Evolutionary conservation across 2,329 filamentous ascomycete genomes (phyloP), one percentile per base, ranked within the genome.

Genomic region (Monosporascus sp.): DNA sequence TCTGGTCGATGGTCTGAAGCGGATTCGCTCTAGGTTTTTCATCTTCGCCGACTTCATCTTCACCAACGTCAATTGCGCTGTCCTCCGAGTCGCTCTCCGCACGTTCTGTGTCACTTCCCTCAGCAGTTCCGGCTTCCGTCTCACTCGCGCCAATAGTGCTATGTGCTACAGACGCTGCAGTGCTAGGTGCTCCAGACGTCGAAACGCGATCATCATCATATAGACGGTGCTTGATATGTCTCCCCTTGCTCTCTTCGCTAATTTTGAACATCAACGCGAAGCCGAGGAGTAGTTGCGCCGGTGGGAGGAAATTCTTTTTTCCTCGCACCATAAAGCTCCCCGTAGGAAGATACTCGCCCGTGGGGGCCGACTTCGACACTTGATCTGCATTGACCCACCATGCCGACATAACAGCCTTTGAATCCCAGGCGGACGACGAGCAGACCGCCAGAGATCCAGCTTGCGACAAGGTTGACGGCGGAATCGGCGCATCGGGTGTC

Each of bases 351-450:
- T 90, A 93, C 60, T 95, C 92, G 24, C 93, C 93, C 0, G 82
- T 84, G 1, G 85, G 79, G 0, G 88, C 86, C 36, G 85, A 90
- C 72, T 97, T 97, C 9, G 89, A 91, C 0, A 99, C 90, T 69
- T 97, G 92, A 51, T 93, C 86, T 2, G 90, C 87, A 57, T 87
- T 85, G 0, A 95, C 93, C 94, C 94, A 99, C 87, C 90, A 99
- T 8, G 93, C 92, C 19, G 89, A 87, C 89, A 97, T 96, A 17
- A 91, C 84, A 8, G 93, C 93, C 70, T 99, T 99, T 1, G 90
- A 93, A 56, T 97, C 94, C 94, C 94, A 99, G 0, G 93, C 94
- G 53, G 79, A 87, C 1, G 91, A 97, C 8, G 90, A 88, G 57
- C 90, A 90, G 5, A 99, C 88, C 0, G 88, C 86, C 31, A 97